Percentiles rank a stretch among this genome's conserved stretches.
phyloP scores from a whole-genome alignment of 495 filamentous ascomycete species.

The Penicillium riverlandense region DNA sequence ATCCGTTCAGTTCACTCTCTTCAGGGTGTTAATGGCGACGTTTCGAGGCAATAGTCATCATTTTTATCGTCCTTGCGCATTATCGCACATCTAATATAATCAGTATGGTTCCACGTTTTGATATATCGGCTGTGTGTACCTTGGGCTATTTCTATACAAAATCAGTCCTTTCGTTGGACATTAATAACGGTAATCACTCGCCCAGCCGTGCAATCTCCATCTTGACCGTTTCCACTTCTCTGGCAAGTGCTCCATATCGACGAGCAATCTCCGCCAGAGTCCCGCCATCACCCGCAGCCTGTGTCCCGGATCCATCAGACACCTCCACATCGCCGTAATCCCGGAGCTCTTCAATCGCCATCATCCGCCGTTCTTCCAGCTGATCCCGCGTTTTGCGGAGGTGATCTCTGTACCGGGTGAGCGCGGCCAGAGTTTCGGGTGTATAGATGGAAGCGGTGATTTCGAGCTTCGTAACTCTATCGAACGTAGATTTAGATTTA shows the following conservation, averaged over 20 bases:
- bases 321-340: constrained; percentile 43
- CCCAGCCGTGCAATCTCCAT: constrained; percentile 49
- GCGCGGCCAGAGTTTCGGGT: constrained; percentile 47
- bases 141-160: too few relatives aligned
- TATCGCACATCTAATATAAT: constrained; percentile 9
- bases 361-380: constrained; percentile 36
- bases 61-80: constrained; percentile 13
- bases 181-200: constrained; percentile 5
- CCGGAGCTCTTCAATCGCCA: constrained; percentile 42
- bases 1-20: too few relatives aligned
- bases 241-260: constrained; percentile 48
- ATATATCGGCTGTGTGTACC: too few relatives aligned
- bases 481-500: neutral
- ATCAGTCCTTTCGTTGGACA: too few relatives aligned
- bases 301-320: neutral
- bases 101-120: too few relatives aligned
- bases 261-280: constrained; percentile 51
- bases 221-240: constrained; percentile 46
- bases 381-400: constrained; percentile 42
- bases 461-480: constrained; percentile 35
- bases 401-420: constrained; percentile 48
- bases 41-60: constrained; percentile 11
- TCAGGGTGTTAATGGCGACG: constrained; percentile 15
- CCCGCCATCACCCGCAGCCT: constrained; percentile 9
- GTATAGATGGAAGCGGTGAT: constrained; percentile 45